These are phyloP conservation scores for Carallia pectinifolia DNA, from an alignment of 345 rosid genomes.

Conservation along the genomic window DNA sequence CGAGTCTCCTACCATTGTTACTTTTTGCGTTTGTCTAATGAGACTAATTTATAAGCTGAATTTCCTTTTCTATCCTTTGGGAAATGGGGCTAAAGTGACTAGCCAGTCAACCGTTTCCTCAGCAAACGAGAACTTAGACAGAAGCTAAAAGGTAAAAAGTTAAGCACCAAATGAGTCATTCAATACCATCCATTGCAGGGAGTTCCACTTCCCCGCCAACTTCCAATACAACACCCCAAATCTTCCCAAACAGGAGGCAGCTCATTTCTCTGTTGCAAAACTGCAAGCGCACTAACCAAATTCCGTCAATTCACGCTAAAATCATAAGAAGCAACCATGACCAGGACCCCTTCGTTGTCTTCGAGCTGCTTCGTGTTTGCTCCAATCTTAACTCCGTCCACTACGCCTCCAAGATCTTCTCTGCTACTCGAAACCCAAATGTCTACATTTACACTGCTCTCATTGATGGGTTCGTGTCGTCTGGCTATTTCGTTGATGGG, in stretches of 20 bases:
- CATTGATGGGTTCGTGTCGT: slow-evolving; percentile 49
- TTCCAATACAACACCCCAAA: background rate
- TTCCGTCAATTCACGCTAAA: slow-evolving; percentile 38
- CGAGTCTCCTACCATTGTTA: too few relatives aligned
- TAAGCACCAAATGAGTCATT: slow-evolving; percentile 13
- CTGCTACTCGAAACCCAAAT: slow-evolving; percentile 38
- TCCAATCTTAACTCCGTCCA: slow-evolving; percentile 38
- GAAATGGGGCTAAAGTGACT: too few relatives aligned
- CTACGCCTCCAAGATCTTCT: slow-evolving; percentile 50
- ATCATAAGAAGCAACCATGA: slow-evolving; percentile 44
- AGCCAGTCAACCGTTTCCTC: too few relatives aligned
- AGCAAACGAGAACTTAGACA: background rate
- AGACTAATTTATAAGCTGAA: too few relatives aligned
- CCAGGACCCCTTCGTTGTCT: slow-evolving; percentile 51
- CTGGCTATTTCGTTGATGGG: slow-evolving; percentile 39
- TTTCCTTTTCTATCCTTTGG: too few relatives aligned
- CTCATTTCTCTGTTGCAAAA: slow-evolving; percentile 30
- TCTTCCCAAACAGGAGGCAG: slow-evolving; percentile 7
- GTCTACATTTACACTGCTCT: slow-evolving; percentile 61
- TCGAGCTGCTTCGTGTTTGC: slow-evolving; percentile 55
- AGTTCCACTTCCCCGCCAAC: slow-evolving; percentile 16
- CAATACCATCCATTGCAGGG: slow-evolving; percentile 7
- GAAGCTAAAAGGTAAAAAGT: background rate
- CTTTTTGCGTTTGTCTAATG: too few relatives aligned
- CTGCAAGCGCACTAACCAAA: slow-evolving; percentile 32